These are phyloP conservation scores for Amylostereum areolatum DNA, from an alignment of 1,284 basidiomycete genomes.

Conservation along the genomic window DNA sequence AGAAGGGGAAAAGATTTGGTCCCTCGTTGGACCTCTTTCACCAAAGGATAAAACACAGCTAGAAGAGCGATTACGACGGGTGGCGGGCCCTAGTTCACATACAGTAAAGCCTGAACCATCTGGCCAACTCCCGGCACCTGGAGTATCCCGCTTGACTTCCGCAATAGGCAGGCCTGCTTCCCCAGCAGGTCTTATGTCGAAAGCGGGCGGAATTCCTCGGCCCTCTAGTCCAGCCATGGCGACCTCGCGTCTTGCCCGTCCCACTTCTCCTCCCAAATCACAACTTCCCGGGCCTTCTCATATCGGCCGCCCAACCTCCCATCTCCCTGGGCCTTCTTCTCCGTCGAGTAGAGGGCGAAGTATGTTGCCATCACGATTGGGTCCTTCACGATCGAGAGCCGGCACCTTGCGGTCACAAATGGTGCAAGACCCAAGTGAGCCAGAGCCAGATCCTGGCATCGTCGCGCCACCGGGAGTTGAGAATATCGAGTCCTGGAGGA, in stretches of 20 bases:
- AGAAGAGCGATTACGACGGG: conserved; percentile 84
- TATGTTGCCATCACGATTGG: conserved; percentile 65
- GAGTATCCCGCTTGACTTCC: conserved; percentile 49
- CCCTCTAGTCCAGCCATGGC: conserved; percentile 59
- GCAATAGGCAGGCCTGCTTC: conserved; percentile 48
- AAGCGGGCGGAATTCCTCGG: conserved; percentile 44
- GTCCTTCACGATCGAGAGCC: conserved; percentile 44
- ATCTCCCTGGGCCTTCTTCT: conserved; percentile 37
- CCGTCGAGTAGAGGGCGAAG: conserved; percentile 50
- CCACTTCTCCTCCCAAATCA: conserved; percentile 60
- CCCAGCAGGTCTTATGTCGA: conserved; percentile 33
- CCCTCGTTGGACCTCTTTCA: conserved; percentile 68
- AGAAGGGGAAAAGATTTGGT: conserved; percentile 84
- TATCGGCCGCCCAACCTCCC: conserved; percentile 34
- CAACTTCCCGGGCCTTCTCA: conserved; percentile 42
- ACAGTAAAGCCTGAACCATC: conserved; percentile 32
- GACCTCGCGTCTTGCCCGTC: conserved; percentile 49
- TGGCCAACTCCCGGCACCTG: conserved; percentile 26
- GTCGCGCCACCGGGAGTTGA: conserved; percentile 2
- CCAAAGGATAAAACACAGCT: conserved; percentile 89
- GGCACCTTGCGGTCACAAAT: conserved; percentile 16
- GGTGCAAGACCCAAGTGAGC: neutral
- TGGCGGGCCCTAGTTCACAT: conserved; percentile 57
- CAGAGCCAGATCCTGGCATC: neutral
- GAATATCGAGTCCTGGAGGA: conserved; percentile 15